Base-by-base conservation (phyloP, 1,284 basidiomycete genomes). In the Marasmius oreades region DNA sequence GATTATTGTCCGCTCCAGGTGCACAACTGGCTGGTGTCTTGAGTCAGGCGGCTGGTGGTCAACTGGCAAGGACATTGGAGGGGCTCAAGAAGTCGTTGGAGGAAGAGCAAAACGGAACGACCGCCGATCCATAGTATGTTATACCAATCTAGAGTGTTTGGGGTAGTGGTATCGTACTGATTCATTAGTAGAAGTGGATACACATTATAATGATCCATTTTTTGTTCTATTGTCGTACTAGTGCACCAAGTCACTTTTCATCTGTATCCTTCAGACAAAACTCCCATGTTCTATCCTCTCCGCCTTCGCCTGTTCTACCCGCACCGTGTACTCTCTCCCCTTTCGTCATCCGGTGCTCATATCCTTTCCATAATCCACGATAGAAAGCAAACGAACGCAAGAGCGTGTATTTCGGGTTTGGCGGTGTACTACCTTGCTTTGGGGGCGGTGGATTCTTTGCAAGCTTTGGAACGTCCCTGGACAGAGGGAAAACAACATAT, bases 331-430 rank as follows among this genome's bases (percentile, higher is more conserved):
- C 85, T 58, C 86, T 73, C 65, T 84, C 86, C 12, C 95, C 95
- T 62, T 95, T 90, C 1, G 95, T 98, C 80, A 96, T 89, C 11
- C 92, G 77, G 72, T 98, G 95, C 62, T 88, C 86, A 65, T 98
- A 98, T 0, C 92, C 93, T 50, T 81, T 80, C 85, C 93, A 98
- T 0, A 76, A 66, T 12, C 69, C 70, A 24, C 92, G 79, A 46
- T 85, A 76, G 65, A 99, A 99, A 23, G 75, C 78, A 69, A 96
- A 98, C 1, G 92, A 95, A 23, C 93, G 80, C 48, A 95, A 72
- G 4, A 93, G 77, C 2, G 73, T 80, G 67, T 91, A 98, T 10
- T 71, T 75, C 3, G 92, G 88, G 67, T 88, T 91, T 8, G 74
- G 70, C 11, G 73, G 70, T 23, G 73, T 70, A 33, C 73, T 77